phyloP scores from a whole-genome alignment of 148 eudicot species.

The Rhododendron ovatum region DNA sequence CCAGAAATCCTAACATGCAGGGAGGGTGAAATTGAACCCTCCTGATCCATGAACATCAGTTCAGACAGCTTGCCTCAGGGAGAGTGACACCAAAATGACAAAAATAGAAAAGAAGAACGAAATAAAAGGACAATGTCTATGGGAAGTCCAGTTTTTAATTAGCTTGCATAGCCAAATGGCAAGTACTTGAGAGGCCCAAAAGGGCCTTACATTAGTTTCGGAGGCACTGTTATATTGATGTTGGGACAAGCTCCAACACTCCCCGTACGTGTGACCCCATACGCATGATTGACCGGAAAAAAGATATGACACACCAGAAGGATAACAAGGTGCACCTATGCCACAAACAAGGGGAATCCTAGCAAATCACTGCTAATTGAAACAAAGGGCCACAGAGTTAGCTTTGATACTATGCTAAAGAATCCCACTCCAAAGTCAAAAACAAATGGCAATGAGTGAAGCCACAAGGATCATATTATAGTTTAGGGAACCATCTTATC shows the following conservation, averaged over 20 bases:
- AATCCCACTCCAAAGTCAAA: background rate
- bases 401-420: background rate
- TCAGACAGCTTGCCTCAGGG: background rate
- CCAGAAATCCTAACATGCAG: background rate
- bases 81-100: background rate
- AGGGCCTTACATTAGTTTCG: background rate
- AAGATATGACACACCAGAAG: background rate
- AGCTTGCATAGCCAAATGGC: background rate
- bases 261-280: background rate
- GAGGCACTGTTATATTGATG: background rate
- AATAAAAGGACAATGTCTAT: background rate
- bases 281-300: background rate
- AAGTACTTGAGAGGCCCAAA: background rate
- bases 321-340: background rate
- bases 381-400: background rate
- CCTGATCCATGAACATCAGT: background rate
- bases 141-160: background rate
- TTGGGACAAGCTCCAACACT: background rate
- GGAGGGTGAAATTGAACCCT: background rate
- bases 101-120: background rate
- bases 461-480: background rate
- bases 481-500: background rate
- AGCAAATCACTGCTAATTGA: background rate
- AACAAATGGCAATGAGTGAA: background rate
- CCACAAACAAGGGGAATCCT: background rate